phyloP scores from a whole-genome alignment of 768 basidiomycete species.

The Termitomyces sp. region DNA sequence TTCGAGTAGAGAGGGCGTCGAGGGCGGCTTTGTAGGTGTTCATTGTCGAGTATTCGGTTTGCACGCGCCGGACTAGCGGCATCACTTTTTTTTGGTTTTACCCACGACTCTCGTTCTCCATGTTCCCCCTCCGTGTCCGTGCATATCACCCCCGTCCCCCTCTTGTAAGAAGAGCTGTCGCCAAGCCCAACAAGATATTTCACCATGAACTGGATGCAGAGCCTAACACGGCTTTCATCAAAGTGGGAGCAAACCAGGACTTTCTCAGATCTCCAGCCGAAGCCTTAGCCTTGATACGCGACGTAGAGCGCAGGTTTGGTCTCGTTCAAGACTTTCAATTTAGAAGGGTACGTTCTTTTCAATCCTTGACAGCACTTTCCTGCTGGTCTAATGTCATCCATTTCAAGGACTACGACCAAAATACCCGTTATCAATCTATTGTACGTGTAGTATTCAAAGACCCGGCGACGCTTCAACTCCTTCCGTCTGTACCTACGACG shows the following conservation, averaged over 20 bases:
- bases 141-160: conserved; percentile 19
- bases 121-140: conserved; percentile 11
- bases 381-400: background rate
- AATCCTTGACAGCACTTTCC: background rate
- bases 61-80: background rate
- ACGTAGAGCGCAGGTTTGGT: conserved; percentile 56
- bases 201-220: background rate
- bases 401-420: conserved; percentile 47
- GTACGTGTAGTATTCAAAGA: conserved; percentile 47
- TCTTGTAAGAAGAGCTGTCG: conserved; percentile 28
- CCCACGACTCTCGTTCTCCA: conserved; percentile 14
- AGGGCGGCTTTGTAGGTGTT: conserved; percentile 55
- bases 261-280: conserved; percentile 47
- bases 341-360: conserved; percentile 33
- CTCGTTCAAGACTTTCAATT: conserved; percentile 42
- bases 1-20: conserved; percentile 58
- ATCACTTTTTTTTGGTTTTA: conserved; percentile 14
- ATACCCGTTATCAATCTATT: conserved; percentile 39
- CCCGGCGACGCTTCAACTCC: conserved; percentile 35
- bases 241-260: background rate
- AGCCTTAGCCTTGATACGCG: conserved; percentile 49
- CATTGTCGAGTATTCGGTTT: background rate
- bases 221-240: conserved; percentile 1
- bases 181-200: conserved; percentile 21
- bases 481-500: conserved; percentile 29